Percentiles rank a stretch among this genome's conserved stretches.
These are phyloP conservation scores for Somion occarium DNA, from an alignment of 1,284 basidiomycete genomes.

Conservation along the genomic window DNA sequence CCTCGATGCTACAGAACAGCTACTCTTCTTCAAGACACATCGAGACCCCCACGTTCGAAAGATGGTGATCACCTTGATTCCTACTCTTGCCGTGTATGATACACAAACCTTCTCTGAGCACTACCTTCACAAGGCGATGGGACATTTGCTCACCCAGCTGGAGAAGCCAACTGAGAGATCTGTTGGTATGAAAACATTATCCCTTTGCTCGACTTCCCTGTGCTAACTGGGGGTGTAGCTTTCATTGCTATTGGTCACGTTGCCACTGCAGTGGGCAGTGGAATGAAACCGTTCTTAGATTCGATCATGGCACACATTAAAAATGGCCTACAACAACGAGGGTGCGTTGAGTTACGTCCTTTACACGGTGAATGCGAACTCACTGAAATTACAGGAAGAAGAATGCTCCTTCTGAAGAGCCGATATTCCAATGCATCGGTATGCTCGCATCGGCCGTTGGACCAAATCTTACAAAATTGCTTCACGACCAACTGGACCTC, in stretches of 20 bases:
- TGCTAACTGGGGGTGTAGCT: constrained; percentile 35
- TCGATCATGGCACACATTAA: constrained; percentile 91
- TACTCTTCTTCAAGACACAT: constrained; percentile 85
- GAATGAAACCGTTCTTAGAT: constrained; percentile 96
- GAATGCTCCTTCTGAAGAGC: constrained; percentile 90
- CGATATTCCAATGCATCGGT: constrained; percentile 97
- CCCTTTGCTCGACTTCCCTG: constrained; percentile 3
- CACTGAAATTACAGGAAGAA: constrained; percentile 61
- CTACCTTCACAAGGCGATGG: constrained; percentile 90
- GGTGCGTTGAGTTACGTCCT: constrained; percentile 45
- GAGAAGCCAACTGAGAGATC: constrained; percentile 88
- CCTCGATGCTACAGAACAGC: constrained; percentile 85
- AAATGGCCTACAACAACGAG: constrained; percentile 78
- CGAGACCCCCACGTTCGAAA: constrained; percentile 85
- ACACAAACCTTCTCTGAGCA: constrained; percentile 86
- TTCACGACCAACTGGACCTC: constrained; percentile 95
- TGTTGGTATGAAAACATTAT: constrained; percentile 53
- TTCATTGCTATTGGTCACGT: constrained; percentile 98
- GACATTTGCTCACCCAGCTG: constrained; percentile 82
- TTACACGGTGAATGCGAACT: constrained; percentile 12
- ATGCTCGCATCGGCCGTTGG: constrained; percentile 96
- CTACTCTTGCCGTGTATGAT: constrained; percentile 92
- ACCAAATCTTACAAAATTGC: constrained; percentile 90
- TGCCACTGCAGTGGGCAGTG: constrained; percentile 85
- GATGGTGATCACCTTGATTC: constrained; percentile 92